phyloP scores from a whole-genome alignment of 306 rosid genomes.

The Parietaria judaica region DNA sequence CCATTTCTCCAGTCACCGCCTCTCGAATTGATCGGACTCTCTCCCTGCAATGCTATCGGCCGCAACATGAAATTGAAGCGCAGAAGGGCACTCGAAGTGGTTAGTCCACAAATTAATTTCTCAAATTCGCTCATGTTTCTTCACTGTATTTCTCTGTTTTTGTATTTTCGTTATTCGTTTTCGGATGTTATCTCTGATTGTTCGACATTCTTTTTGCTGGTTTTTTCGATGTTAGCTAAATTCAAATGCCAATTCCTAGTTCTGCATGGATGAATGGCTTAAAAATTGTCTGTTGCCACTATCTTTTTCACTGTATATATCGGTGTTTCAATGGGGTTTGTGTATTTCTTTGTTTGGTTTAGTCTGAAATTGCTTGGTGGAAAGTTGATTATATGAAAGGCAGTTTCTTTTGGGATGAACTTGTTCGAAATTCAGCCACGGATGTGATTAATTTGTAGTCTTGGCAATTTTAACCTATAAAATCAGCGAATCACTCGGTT shows the following conservation, averaged over 20 bases:
- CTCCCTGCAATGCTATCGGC: constrained; percentile 63
- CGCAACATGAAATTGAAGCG: constrained; percentile 79
- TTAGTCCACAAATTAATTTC: constrained; percentile 22
- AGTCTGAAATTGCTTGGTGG: neutral
- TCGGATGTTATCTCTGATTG: neutral
- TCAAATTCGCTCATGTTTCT: neutral
- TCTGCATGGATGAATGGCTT: neutral
- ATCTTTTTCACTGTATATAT: neutral
- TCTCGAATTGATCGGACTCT: constrained; percentile 51
- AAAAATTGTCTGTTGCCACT: neutral
- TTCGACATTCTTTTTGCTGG: no score
- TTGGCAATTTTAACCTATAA: neutral
- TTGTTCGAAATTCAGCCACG: no score
- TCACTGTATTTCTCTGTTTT: neutral
- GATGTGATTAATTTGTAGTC: neutral
- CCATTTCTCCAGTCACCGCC: constrained; percentile 10
- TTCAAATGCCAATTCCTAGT: neutral
- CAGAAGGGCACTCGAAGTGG: constrained; percentile 97
- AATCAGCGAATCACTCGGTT: neutral
- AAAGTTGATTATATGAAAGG: neutral
- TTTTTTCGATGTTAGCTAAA: neutral
- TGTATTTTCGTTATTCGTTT: neutral
- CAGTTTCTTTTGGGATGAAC: neutral
- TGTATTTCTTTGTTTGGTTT: neutral
- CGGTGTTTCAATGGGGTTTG: neutral